Evolutionary conservation across 345 rosid genomes (phyloP), one percentile per base, ranked within the genome.

Genomic region (Syzygium aromaticum): DNA sequence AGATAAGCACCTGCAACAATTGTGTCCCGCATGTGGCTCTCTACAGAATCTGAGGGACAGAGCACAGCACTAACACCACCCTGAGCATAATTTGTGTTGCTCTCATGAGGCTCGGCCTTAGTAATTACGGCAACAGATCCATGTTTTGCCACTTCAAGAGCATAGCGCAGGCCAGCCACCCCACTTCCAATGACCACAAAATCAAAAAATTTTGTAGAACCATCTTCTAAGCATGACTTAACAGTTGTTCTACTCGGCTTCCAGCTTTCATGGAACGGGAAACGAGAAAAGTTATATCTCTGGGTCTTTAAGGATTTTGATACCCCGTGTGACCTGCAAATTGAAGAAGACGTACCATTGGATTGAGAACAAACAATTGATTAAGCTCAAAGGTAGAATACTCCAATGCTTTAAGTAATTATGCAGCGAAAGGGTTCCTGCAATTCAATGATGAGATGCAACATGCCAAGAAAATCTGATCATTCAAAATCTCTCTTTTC

Each of bases 21-120:
- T 7, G 99, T 98, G 88, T 98, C 99, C 90, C 90, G 97, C 98
- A 98, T 91, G 91, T 98, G 99, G 91, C 96, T 98, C 93, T 98
- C 99, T 13, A 98, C 99, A 57, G 99, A 98, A 91, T 98, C 99
- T 67, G 92, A 90, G 87, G 98, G 97, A 84, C 98, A 98, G 88
- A 98, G 88, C 49, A 96, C 99, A 2, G 99, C 99, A 89, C 99
- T 98, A 88, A 96, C 99, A 85, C 99, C 99, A 33, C 99, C 99
- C 92, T 96, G 99, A 57, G 99, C 99, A 92, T 98, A 98, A 92
- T 94, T 96, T 84, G 99, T 98, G 93, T 95, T 96, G 92, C 99
- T 94, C 92, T 96, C 98, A 86, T 98, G 98, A 89, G 98, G 99
- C 92, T 98, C 99, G 11, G 96, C 99, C 93, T 96, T 96, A 16